Evolutionary conservation across 2,329 filamentous ascomycete species (phyloP).

Genomic region (Aspergillus caelatus): DNA sequence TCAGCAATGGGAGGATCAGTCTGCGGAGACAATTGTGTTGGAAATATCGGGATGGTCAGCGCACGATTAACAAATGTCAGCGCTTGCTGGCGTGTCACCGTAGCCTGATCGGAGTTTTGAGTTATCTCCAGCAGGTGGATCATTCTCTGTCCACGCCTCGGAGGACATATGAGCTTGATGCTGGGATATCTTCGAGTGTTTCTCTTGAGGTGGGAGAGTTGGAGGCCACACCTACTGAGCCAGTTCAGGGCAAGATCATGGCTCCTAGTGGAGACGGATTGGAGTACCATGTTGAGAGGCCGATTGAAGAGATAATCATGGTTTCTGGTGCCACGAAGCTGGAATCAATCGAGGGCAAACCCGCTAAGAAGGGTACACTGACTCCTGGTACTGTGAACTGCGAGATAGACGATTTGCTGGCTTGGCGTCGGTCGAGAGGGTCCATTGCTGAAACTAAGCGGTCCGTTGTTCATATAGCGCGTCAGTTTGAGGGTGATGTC

Average conservation of each 20-base stretch:
- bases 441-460: not conserved
- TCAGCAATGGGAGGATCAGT: slow-evolving; percentile 18
- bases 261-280: not conserved
- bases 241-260: not conserved
- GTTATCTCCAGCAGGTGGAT: slow-evolving; percentile 15
- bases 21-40: slow-evolving; percentile 22
- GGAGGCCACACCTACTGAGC: not conserved
- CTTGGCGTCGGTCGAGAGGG: not conserved
- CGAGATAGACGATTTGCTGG: not conserved
- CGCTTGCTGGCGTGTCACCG: slow-evolving; percentile 21
- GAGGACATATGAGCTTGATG: slow-evolving; percentile 12
- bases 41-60: slow-evolving; percentile 20
- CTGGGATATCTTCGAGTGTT: not conserved
- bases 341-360: not conserved
- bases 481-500: not conserved
- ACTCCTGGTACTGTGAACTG: not conserved
- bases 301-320: not conserved
- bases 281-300: not conserved
- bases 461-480: not conserved
- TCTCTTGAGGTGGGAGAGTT: not conserved
- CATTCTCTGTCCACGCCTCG: not conserved
- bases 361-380: not conserved
- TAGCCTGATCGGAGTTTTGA: slow-evolving; percentile 23
- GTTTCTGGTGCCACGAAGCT: not conserved
- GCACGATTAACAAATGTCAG: slow-evolving; percentile 19